phyloP scores from a whole-genome alignment of 805 yeast species.

The Candida jianshihensis region DNA sequence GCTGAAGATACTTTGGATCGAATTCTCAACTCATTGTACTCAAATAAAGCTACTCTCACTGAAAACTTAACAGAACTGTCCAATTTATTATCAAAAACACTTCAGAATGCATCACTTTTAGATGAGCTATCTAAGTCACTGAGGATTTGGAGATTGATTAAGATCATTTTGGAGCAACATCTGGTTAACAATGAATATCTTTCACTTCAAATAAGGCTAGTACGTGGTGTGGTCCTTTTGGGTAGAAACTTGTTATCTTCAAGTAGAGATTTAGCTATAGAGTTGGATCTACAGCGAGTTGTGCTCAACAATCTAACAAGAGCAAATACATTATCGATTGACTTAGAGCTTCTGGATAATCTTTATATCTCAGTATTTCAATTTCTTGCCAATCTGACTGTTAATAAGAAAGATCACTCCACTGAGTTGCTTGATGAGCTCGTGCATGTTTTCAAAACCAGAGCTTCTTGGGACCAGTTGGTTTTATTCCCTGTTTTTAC shows the following conservation, averaged over 20 bases:
- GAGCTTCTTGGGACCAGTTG: constrained; percentile 2
- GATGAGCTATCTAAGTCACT: constrained; percentile 18
- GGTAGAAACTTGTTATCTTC: constrained; percentile 38
- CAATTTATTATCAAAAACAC: background rate
- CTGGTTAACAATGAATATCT: constrained; percentile 1
- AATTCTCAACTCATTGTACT: too few species aligned
- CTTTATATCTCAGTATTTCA: constrained; percentile 7
- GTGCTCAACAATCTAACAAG: constrained; percentile 1
- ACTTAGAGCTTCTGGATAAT: background rate
- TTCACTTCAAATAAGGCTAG: constrained; percentile 24
- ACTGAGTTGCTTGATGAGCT: constrained; percentile 6
- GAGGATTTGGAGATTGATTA: constrained; percentile 22
- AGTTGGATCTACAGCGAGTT: constrained; percentile 5
- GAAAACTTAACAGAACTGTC: background rate
- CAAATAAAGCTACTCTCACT: background rate
- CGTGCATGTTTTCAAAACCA: constrained; percentile 3
- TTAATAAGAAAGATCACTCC: constrained; percentile 5
- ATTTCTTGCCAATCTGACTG: constrained; percentile 13
- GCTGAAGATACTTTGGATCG: too few species aligned
- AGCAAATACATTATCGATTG: background rate
- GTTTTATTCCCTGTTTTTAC: constrained; percentile 7
- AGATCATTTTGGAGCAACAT: constrained; percentile 6
- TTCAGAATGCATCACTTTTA: constrained; percentile 21
- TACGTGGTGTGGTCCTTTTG: constrained; percentile 43
- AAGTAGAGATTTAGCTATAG: constrained; percentile 24